phyloP scores from a whole-genome alignment of 495 filamentous ascomycete species.

The Aspergillus panamensis region DNA sequence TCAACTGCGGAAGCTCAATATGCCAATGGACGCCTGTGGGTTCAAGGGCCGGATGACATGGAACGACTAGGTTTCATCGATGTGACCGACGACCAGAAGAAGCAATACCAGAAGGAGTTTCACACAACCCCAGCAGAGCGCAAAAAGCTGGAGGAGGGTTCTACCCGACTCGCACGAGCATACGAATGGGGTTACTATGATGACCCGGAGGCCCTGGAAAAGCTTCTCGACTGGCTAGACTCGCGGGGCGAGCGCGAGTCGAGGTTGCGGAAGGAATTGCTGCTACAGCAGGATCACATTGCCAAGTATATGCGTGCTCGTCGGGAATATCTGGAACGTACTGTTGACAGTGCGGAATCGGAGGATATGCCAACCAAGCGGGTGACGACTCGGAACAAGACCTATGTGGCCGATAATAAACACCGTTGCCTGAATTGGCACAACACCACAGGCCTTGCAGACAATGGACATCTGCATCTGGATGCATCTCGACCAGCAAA shows the following conservation, averaged over 20 bases:
- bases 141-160: constrained; percentile 81
- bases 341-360: constrained; percentile 50
- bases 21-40: constrained; percentile 92
- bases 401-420: constrained; percentile 54
- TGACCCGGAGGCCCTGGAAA: constrained; percentile 69
- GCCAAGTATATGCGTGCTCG: constrained; percentile 74
- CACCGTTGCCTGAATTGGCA: constrained; percentile 79
- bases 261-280: constrained; percentile 80
- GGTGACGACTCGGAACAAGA: constrained; percentile 73
- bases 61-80: constrained; percentile 85
- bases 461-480: constrained; percentile 79
- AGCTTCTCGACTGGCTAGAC: constrained; percentile 84
- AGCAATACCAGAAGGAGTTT: constrained; percentile 59
- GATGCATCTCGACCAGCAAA: constrained; percentile 67
- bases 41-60: constrained; percentile 89
- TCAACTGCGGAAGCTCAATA: constrained; percentile 84
- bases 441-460: constrained; percentile 71
- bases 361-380: constrained; percentile 60
- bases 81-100: constrained; percentile 62
- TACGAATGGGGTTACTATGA: constrained; percentile 89
- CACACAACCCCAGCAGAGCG: constrained; percentile 79
- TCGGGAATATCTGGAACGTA: constrained; percentile 60
- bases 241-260: constrained; percentile 75
- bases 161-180: constrained; percentile 71
- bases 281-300: constrained; percentile 73